These are phyloP conservation scores for Penicillium odoratum DNA, from an alignment of 495 filamentous ascomycete genomes.

Conservation along the genomic window DNA sequence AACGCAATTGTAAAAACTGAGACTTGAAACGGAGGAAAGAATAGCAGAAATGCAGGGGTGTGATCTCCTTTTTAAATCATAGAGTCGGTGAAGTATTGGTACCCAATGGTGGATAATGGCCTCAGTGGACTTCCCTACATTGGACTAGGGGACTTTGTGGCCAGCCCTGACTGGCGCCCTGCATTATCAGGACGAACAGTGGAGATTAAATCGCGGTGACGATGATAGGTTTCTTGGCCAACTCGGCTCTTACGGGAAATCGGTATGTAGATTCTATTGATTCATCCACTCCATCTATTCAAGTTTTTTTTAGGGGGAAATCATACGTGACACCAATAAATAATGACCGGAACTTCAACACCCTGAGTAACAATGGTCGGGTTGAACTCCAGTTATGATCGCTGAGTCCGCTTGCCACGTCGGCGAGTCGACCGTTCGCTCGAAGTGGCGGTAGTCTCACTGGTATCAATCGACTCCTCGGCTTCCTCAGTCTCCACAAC, in stretches of 20 bases:
- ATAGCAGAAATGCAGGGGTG: not conserved
- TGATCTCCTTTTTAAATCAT: slow-evolving; percentile 8
- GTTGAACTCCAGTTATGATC: slow-evolving; percentile 20
- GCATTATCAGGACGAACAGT: slow-evolving; percentile 3
- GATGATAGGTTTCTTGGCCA: not conserved
- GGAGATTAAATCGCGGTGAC: not conserved
- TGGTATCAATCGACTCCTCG: slow-evolving; percentile 19
- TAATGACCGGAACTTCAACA: not conserved
- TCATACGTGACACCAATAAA: not conserved
- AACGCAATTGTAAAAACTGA: slow-evolving; percentile 3
- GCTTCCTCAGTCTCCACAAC: slow-evolving; percentile 1
- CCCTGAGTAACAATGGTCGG: not conserved
- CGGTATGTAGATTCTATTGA: not conserved
- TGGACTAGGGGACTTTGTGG: slow-evolving; percentile 12
- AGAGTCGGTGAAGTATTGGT: slow-evolving; percentile 25
- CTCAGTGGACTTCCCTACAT: slow-evolving; percentile 20
- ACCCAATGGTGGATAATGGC: slow-evolving; percentile 25
- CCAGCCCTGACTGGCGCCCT: slow-evolving; percentile 17
- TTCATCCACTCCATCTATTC: slow-evolving; percentile 10
- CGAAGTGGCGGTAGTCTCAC: slow-evolving; percentile 29
- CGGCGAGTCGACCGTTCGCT: slow-evolving; percentile 26
- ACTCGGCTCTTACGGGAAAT: not conserved
- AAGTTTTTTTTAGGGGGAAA: slow-evolving; percentile 4
- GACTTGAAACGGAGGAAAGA: not conserved
- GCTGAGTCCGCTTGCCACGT: slow-evolving; percentile 38